Percentiles rank a stretch among this genome's conserved stretches.
These are phyloP conservation scores for Cornus suecica DNA, from an alignment of 148 eudicot species.

Conservation along the genomic window DNA sequence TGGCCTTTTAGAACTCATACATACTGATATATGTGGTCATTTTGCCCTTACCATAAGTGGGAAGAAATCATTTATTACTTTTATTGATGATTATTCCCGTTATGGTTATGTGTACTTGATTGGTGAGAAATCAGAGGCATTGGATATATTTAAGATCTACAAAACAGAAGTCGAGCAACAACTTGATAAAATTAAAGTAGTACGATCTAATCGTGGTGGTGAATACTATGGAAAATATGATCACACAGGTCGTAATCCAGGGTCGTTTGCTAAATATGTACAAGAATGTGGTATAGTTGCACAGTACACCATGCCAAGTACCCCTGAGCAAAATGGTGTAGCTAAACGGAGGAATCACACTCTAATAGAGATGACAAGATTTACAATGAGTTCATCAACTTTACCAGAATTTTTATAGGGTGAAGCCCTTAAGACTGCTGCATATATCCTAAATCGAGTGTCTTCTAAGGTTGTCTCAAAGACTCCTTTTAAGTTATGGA, in stretches of 20 bases:
- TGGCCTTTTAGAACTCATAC: too few relatives aligned
- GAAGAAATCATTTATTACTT: too few relatives aligned
- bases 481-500: neutral
- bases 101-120: too few relatives aligned
- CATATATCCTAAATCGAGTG: neutral
- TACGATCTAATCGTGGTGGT: too few relatives aligned
- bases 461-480: neutral
- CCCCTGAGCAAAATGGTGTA: neutral
- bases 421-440: neutral
- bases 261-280: neutral
- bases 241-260: neutral
- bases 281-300: neutral
- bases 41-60: too few relatives aligned
- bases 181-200: too few relatives aligned
- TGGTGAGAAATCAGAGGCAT: too few relatives aligned
- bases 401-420: neutral
- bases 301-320: neutral
- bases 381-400: neutral
- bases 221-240: too few relatives aligned
- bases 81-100: too few relatives aligned
- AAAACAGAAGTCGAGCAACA: too few relatives aligned
- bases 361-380: neutral
- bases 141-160: too few relatives aligned
- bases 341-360: neutral
- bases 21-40: too few relatives aligned